A percentile compares a stretch with the other conserved stretches of the same genome.
phyloP scores from a whole-genome alignment of 1,284 basidiomycete genomes.

The Cryptococcus sp. region DNA sequence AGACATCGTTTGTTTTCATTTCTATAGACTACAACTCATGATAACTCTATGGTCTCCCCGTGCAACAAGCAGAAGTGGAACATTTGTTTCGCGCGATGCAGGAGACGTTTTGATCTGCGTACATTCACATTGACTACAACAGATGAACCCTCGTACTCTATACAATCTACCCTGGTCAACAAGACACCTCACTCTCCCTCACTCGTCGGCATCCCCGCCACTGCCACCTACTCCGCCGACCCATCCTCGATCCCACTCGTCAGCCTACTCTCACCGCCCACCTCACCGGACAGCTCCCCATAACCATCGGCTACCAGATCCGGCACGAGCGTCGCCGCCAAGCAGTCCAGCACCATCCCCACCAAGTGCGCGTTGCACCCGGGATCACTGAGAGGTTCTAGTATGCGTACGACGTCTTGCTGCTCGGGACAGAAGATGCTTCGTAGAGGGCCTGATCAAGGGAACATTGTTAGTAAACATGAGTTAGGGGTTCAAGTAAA shows the following conservation, averaged over 20 bases:
- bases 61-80: too few relatives aligned
- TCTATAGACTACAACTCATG: neutral
- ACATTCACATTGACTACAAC: neutral
- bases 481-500: neutral
- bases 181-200: too few relatives aligned
- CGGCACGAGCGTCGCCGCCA: slow-evolving; percentile 31
- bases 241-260: too few relatives aligned
- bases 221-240: too few relatives aligned
- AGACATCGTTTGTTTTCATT: neutral
- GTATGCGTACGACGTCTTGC: slow-evolving; percentile 10
- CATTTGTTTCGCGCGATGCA: too few relatives aligned
- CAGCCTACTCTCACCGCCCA: too few relatives aligned
- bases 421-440: slow-evolving; percentile 9
- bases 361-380: slow-evolving; percentile 44
- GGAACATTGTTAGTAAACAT: neutral
- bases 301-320: slow-evolving; percentile 17
- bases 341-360: slow-evolving; percentile 32
- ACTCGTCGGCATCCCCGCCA: too few relatives aligned
- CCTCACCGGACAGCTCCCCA: too few relatives aligned
- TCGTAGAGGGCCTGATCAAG: neutral
- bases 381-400: slow-evolving; percentile 31
- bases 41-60: neutral
- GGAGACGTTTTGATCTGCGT: too few relatives aligned
- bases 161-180: too few relatives aligned
- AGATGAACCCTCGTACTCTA: neutral